Conservation (phyloP, 2,329 filamentous ascomycete species). For the Colletotrichum sidae region DNA sequence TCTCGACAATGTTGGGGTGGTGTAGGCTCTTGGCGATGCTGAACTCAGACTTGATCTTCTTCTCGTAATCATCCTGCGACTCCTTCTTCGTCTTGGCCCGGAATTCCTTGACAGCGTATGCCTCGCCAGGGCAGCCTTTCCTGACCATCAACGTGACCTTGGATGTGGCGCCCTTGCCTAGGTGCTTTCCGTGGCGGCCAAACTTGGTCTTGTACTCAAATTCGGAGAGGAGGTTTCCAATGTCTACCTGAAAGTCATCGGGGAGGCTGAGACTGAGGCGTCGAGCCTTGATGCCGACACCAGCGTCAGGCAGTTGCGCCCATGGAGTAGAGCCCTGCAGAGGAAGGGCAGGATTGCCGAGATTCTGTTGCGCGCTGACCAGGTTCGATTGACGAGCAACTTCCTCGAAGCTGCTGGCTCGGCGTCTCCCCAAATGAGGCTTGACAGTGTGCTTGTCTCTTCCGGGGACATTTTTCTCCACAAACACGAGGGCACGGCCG, state of each 20-base stretch:
- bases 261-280: constrained; percentile 79
- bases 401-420: constrained; percentile 65
- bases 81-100: constrained; percentile 78
- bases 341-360: constrained; percentile 43
- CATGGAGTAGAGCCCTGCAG: constrained; percentile 62
- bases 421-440: constrained; percentile 42
- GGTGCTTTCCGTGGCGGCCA: constrained; percentile 77
- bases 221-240: constrained; percentile 75
- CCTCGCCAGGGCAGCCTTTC: constrained; percentile 71
- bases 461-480: constrained; percentile 44
- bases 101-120: constrained; percentile 91
- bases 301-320: constrained; percentile 73
- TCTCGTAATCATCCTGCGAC: constrained; percentile 79
- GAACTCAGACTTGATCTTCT: constrained; percentile 93
- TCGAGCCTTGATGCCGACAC: constrained; percentile 82
- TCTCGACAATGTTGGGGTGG: constrained; percentile 89
- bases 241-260: constrained; percentile 79
- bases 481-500: constrained; percentile 61
- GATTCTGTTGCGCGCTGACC: constrained; percentile 38
- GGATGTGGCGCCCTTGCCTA: constrained; percentile 86
- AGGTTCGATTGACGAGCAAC: constrained; percentile 41
- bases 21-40: constrained; percentile 87
- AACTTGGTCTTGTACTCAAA: constrained; percentile 78
- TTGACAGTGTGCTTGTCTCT: constrained; percentile 44
- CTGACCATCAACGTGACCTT: constrained; percentile 84